Evolutionary conservation across 495 filamentous ascomycete genomes (phyloP), one percentile per base, ranked within the genome.

Genomic region (Monascus purpureus): DNA sequence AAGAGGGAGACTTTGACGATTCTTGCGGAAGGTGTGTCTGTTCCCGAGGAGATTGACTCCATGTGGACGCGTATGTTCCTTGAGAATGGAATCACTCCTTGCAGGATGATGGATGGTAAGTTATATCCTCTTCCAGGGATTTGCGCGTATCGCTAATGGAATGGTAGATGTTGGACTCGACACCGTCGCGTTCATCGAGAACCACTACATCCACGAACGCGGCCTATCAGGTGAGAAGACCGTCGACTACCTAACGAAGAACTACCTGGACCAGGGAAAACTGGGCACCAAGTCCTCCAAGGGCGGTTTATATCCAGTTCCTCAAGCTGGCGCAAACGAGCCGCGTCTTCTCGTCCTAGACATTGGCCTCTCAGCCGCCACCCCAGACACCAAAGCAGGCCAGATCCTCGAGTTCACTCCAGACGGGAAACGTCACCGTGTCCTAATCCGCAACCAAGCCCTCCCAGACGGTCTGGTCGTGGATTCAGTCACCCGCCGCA

Each of bases 1-100:
- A 71, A 75, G 42, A 55, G 67, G 3, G 69, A 73, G 36, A 55
- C 54, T 11, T 33, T 74, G 14, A 45, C 42, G 12, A 63, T 74
- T 8, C 48, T 75, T 3, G 43, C 57, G 2, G 67, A 73, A 16
- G 67, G 59, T 0, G 67, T 72, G 9, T 52, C 46, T 20, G 42
- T 46, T 2, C 59, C 70, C 0, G 43, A 47, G 9, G 61, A 70
- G 32, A 61, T 74, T 17, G 68, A 74, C 34, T 30, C 31, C 1
- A 45, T 62, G 18, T 68, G 52, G 54, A 33, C 22, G 11, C 4
- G 62, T 25, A 59, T 65, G 46, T 63, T 59, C 25, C 23, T 54
- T 35, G 46, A 50, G 17, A 40, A 38, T 19, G 28, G 25, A 4
- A 12, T 33, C 13, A n/a, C 30, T 18, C 54, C 54, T 5, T 58